Evolutionary conservation across 257 asterid species (phyloP), one percentile per base, ranked within the genome.

Genomic region (Gardenia jasminoides): DNA sequence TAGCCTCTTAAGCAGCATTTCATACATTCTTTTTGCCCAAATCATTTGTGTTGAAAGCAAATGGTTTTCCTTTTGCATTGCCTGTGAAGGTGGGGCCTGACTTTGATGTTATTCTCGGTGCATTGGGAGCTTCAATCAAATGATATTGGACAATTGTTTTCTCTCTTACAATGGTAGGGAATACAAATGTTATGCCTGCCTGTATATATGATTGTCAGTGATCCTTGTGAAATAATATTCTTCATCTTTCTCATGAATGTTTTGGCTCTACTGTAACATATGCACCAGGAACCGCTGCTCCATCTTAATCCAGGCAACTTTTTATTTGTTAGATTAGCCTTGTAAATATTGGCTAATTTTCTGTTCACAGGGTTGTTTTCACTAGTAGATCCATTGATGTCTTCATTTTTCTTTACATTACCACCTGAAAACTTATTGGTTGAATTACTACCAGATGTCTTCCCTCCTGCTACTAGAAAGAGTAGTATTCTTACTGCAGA

Each of bases 51-150:
- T 87, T 90, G 91, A 90, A 88, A 93, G 88, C 91, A 88, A 86
- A 86, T 84, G 92, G 92, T 84, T 90, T 91, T 89, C 89, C 88
- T 91, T 91, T 91, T 81, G 83, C 83, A 72, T 87, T 86, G 88
- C 90, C 90, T 90, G 82, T 92, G 97, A 93, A 92, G 97, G 98
- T 91, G 89, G 95, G 83, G 94, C 94, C 94, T 85, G 91, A 87
- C 88, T 88, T 88, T 93, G 94, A 89, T 87, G 92, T 87, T 86
- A 90, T 89, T 90, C 94, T 92, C 83, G 91, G 97, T 92, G 97
- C 96, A 76, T 54, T 92, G 87, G 98, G 96, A 93, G 97, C 98
- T 84, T 86, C 97, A 87, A 85, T 90, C 83, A 87, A 88, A 87
- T 94, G 92, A 89, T 87, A 88, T 86, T 93, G 96, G 90, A 88